phyloP scores from a whole-genome alignment of 1,284 basidiomycete species.

The Chiua sp. region DNA sequence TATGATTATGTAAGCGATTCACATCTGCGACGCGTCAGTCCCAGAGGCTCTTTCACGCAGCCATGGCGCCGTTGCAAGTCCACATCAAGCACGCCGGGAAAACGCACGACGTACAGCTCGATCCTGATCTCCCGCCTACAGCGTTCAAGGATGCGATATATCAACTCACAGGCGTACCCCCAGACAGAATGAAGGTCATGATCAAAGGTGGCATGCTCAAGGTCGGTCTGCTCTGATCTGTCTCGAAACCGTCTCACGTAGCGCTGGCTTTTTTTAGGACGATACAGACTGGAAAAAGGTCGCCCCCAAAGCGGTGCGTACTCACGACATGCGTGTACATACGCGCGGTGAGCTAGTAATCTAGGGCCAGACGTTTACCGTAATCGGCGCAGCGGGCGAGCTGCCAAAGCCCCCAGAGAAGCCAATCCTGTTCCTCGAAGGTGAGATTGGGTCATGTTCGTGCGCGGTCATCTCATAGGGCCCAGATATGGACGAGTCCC shows the following conservation, averaged over 20 bases:
- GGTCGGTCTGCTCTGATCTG: conserved; percentile 45
- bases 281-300: conserved; percentile 87
- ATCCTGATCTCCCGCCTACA: conserved; percentile 69
- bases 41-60: neutral
- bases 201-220: conserved; percentile 94
- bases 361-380: conserved; percentile 82
- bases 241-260: neutral
- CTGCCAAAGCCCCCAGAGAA: conserved; percentile 87
- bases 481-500: conserved; percentile 84
- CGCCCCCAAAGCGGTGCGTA: conserved; percentile 74
- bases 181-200: conserved; percentile 97
- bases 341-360: neutral
- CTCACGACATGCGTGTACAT: neutral
- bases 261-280: conserved; percentile 52
- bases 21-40: conserved; percentile 37
- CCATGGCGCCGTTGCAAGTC: conserved; percentile 72
- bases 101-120: conserved; percentile 66
- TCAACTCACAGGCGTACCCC: conserved; percentile 84
- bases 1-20: conserved; percentile 32
- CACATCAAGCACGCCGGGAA: conserved; percentile 94
- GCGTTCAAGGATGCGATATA: conserved; percentile 88
- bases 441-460: conserved; percentile 36
- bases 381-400: conserved; percentile 92
- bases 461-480: conserved; percentile 13
- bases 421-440: conserved; percentile 83